Evolutionary conservation across 2,329 filamentous ascomycete genomes (phyloP), one percentile per base, ranked within the genome.

Genomic region (Tolypocladium ophioglossoides): DNA sequence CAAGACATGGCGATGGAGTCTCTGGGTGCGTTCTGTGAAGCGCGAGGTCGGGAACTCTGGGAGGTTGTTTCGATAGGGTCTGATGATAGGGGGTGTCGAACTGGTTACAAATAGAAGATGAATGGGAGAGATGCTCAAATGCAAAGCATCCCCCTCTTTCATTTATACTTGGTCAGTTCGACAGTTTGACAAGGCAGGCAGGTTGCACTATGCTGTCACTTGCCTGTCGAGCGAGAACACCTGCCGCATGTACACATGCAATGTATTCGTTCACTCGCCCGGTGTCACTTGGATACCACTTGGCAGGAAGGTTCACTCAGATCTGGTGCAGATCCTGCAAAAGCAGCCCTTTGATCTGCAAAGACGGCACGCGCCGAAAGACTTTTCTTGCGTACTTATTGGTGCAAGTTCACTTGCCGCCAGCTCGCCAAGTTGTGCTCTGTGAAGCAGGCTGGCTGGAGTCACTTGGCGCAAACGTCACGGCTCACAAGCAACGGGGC

Each of bases 1-100:
- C 55, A 54, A 39, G 60, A 22, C 61, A 63, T 63, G 50, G 8
- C 2, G 41, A 20, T 54, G 50, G 20, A 5, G 2, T 27, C 18
- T 40, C 24, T 32, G 32, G 22, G 16, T 44, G 8, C 16, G 12
- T 18, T 6, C 32, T 12, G 30, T 14, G 9, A 14, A 20, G 14
- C 18, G 30, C 5, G 30, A 49, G 8, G 3, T 20, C 18, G 4
- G n/a, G 47, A 30, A 18, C 16, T 18, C 27, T 32, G 27, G 46
- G 24, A n/a, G 9, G 14, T 18, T 49, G 35, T 37, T 37, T 37
- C 35, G 35, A 37, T 30, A 46, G 41, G 40, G 27, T 30, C 24
- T 32, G 41, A 14, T 18, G 8, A 16, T 46, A 18, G 16, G 41
- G 6, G 41, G 27, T n/a, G 24, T 1, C 10, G 16, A 11, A 46